Evolutionary conservation across 345 rosid species (phyloP).

Genomic region (Linum usitatissimum): DNA sequence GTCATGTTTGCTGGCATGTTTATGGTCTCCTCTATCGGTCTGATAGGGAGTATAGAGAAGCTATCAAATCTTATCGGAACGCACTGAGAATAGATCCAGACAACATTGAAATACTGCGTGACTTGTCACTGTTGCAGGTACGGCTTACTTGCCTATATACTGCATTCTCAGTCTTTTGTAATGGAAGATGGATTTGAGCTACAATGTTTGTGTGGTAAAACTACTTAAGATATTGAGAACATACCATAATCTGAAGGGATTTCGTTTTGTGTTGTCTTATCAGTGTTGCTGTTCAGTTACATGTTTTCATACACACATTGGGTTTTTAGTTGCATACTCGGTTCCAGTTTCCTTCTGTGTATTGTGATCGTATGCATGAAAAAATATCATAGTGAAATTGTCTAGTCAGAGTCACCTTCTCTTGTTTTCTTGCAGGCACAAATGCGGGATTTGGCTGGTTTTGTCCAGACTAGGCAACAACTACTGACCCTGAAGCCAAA

Average conservation of each 20-base stretch:
- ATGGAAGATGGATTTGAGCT: not conserved
- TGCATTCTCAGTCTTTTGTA: not conserved
- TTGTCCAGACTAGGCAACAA: constrained; percentile 95
- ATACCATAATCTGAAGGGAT: no score
- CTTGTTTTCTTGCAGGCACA: constrained; percentile 52
- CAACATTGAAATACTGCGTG: constrained; percentile 91
- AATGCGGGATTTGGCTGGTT: constrained; percentile 94
- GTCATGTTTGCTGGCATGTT: constrained; percentile 99
- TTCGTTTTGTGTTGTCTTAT: no score
- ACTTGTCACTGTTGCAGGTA: constrained; percentile 89
- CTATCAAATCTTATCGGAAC: constrained; percentile 94
- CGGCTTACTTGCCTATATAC: not conserved
- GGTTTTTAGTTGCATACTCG: no score
- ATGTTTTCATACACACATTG: no score
- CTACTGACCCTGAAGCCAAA: constrained; percentile 89
- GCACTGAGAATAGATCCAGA: constrained; percentile 95
- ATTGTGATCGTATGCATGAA: no score
- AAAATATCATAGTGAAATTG: no score
- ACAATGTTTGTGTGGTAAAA: no score
- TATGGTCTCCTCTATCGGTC: constrained; percentile 96
- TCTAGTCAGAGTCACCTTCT: not conserved
- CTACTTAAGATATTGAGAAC: no score
- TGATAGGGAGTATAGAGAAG: constrained; percentile 97
- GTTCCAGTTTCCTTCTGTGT: no score
- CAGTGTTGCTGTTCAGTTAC: no score